Evolutionary conservation across 306 rosid species (phyloP), one percentile per base, ranked within the genome.

Genomic region (Corylus heterophylla): DNA sequence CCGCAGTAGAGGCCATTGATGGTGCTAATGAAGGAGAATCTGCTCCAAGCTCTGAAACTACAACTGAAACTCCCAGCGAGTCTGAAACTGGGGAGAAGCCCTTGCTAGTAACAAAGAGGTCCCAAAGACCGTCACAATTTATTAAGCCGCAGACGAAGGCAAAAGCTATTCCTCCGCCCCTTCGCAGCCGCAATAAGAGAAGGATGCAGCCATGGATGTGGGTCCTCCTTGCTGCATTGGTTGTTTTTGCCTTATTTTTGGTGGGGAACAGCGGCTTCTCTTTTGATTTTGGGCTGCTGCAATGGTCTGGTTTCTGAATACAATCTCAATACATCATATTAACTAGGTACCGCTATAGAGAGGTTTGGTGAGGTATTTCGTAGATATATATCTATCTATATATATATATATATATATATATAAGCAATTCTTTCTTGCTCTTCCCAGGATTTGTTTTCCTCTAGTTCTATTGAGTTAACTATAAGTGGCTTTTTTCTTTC

Each of bases 121-220:
- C 84, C 25, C 89, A 80, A 84, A 89, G 86, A 82, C 59, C 76
- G 61, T 75, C 84, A 7, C 97, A 89, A 70, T 91, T 84, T 78
- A 73, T 56, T 14, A 87, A 79, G 89, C 89, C 84, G 78, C 89
- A 85, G 78, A 82, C 74, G 82, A 93, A 81, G 88, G 78, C 84
- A 54, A 93, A 89, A 75, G 54, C 95, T 14, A 74, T 89, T 13
- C 97, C 98, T 20, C 86, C 66, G 55, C 88, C 95, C 74, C 85
- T 91, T 37, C 92, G 97, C 73, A 93, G 86, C 88, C 86, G 97
- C 20, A 85, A 87, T 20, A 93, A 86, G 86, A 93, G 88, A 63
- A 89, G 86, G 82, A 82, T 91, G 84, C 97, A 93, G 56, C 80
- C 93, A 69, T 93, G 92, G 97, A 89, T 93, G 93, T 93, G 97